Base-by-base conservation (phyloP, 441 rosid genomes). In the Manihot esculenta region DNA sequence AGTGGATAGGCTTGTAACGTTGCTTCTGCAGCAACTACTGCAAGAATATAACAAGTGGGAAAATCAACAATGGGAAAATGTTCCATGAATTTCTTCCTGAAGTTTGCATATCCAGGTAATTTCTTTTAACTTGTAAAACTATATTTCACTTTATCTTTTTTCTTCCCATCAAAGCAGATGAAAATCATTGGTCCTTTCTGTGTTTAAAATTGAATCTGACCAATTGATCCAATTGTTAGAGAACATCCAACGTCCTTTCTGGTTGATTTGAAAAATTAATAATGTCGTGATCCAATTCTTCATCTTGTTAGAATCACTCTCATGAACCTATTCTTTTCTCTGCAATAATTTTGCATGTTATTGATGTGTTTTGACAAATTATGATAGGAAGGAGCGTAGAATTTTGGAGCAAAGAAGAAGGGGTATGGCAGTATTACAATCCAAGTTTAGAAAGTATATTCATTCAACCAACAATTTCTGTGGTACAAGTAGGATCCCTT, bases 1-100 rank as follows among this genome's bases (percentile, higher is more conserved):
- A 8, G 77, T 87, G 72, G 96, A 89, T 76, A 81, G 89, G 76
- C 84, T 88, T n/a, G 93, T 92, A 12, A 90, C 87, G 5, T 75
- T 81, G 74, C 79, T 89, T 71, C 71, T 89, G 82, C 80, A 76
- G 76, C 94, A 88, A 51, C 77, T 92, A 57, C 68, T 85, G 62
- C 76, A 76, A 77, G 97, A 88, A 70, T 92, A 88, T 62, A 69
- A 75, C 44, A 77, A 84, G 41, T 89, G 97, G 96, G 76, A 69
- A 76, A 84, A 74, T 42, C 77, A 74, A 44, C 76, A 77, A 55
- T 18, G 38, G 60, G 62, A 71, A 64, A 33, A 54, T 49, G 51
- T 64, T 30, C 15, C 20, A 14, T 69, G 63, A 80, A 66, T 60
- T 59, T 49, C 30, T 60, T 14, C 60, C 15, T 57, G 13, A 41